Evolutionary conservation across 768 basidiomycete species (phyloP).

Genomic region (Boletus vinaceobasis): DNA sequence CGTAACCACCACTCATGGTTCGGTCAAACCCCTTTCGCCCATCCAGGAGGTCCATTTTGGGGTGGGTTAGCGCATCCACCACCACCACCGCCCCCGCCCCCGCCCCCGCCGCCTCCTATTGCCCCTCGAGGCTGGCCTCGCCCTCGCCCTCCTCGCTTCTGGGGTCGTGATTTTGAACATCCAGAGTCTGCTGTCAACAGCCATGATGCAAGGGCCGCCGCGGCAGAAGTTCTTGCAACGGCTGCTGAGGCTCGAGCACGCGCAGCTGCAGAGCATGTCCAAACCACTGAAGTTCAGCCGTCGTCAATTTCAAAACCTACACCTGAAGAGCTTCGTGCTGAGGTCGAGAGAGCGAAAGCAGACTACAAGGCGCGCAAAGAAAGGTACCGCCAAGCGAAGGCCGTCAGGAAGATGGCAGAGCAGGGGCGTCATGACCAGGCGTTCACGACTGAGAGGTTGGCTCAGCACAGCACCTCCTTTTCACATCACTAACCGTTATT

Average conservation of each 20-base stretch:
- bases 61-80: slow-evolving; percentile 16
- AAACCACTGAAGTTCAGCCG: neutral
- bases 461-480: neutral
- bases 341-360: slow-evolving; percentile 64
- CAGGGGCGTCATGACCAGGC: slow-evolving; percentile 22
- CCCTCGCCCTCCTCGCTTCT: slow-evolving; percentile 22
- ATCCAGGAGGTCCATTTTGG: slow-evolving; percentile 13
- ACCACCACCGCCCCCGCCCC: neutral
- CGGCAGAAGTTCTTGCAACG: slow-evolving; percentile 15
- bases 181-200: neutral
- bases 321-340: slow-evolving; percentile 29
- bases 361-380: slow-evolving; percentile 71
- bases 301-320: slow-evolving; percentile 1
- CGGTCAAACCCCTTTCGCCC: slow-evolving; percentile 8
- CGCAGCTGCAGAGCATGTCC: slow-evolving; percentile 1
- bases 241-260: slow-evolving; percentile 16
- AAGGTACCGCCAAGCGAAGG: slow-evolving; percentile 57
- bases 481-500: slow-evolving; percentile 3
- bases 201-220: slow-evolving; percentile 10
- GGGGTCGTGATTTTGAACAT: slow-evolving; percentile 9
- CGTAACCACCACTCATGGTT: slow-evolving; percentile 28
- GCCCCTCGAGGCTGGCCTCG: slow-evolving; percentile 23
- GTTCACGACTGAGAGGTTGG: slow-evolving; percentile 28
- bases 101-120: neutral
- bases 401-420: slow-evolving; percentile 42